Evolutionary conservation across 208 protist species (phyloP).

Genomic region (Leishmania arabica): DNA sequence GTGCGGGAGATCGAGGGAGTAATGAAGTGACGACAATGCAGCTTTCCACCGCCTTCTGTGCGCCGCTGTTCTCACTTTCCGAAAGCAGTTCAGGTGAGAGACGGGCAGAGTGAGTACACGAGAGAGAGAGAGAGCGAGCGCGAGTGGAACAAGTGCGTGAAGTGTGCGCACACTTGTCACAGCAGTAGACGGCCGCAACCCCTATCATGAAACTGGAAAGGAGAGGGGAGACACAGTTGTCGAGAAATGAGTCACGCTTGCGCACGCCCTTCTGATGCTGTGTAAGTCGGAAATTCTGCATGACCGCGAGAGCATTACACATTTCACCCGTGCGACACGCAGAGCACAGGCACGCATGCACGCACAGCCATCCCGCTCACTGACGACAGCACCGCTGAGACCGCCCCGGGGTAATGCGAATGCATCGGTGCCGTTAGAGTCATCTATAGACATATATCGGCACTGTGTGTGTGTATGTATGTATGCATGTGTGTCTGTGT

Average conservation of each 20-base stretch:
- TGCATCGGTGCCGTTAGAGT: not conserved
- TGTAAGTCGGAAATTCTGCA: not conserved
- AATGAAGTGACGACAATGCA: not conserved
- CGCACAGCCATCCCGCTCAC: not conserved
- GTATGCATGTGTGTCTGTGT: not conserved
- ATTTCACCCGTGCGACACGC: not conserved
- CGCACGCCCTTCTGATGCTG: not conserved
- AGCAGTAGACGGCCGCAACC: not conserved
- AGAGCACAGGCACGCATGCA: not conserved
- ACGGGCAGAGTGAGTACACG: not conserved
- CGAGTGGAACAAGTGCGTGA: too few species aligned
- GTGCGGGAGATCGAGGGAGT: not conserved
- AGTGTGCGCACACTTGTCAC: not conserved
- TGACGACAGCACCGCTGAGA: not conserved
- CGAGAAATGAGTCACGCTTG: not conserved
- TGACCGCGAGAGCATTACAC: too few species aligned
- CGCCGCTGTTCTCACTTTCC: not conserved
- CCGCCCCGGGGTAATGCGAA: not conserved
- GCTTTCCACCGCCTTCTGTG: not conserved
- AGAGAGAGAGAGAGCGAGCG: not conserved
- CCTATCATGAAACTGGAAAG: not conserved
- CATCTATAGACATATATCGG: not conserved
- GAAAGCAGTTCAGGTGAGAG: not conserved
- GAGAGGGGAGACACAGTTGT: not conserved
- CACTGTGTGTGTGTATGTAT: too few species aligned